Percentiles rank a stretch among this genome's conserved stretches.
These are phyloP conservation scores for Eimeria sp. DNA, from an alignment of 169 alveolate genomes.

Conservation along the genomic window DNA sequence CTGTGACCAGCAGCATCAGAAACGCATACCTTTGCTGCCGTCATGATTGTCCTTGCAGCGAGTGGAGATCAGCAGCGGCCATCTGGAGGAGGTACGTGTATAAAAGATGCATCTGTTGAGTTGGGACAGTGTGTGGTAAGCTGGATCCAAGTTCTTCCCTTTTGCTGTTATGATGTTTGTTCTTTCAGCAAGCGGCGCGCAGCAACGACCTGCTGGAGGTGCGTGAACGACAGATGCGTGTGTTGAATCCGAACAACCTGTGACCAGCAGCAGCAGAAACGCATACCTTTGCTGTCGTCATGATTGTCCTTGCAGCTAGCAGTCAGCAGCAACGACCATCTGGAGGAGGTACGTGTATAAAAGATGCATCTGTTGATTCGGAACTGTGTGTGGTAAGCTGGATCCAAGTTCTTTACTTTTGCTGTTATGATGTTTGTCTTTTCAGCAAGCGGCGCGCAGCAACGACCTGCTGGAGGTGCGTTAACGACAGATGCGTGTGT, in stretches of 20 bases:
- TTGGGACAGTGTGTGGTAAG: neutral
- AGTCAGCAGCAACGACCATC: neutral
- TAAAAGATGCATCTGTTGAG: neutral
- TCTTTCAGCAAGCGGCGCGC: no score
- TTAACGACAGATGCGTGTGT: no score
- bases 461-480: no score
- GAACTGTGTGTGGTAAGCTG: neutral
- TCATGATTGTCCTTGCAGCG: neutral
- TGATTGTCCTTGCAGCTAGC: neutral
- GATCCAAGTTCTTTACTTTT: no score
- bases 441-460: no score
- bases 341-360: neutral
- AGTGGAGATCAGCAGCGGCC: neutral
- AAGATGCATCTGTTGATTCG: neutral
- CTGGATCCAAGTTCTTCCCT: neutral
- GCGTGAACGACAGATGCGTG: no score
- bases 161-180: no score
- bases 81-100: neutral
- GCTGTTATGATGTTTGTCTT: no score
- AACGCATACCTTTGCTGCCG: neutral
- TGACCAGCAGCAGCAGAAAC: neutral
- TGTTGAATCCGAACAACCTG: neutral
- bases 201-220: no score
- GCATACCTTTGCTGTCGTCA: neutral
- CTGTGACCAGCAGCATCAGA: neutral